Base-by-base conservation (phyloP, 2,329 filamentous ascomycete species). In the Arthrocladium fulminans region DNA sequence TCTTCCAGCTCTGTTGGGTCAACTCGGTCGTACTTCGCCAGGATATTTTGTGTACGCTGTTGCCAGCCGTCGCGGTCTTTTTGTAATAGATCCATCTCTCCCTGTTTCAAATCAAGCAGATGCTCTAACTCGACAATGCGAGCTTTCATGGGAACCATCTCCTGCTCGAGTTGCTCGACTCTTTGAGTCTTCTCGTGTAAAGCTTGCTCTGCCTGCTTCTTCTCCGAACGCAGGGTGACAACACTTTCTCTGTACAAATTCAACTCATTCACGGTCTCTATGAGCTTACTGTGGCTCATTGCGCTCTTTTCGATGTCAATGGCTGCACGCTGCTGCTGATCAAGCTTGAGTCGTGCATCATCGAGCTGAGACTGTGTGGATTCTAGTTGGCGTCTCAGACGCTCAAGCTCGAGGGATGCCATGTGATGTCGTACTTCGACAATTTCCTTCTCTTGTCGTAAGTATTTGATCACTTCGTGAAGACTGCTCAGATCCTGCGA, bases 241-340 rank as follows among this genome's bases (percentile, higher is more conserved):
- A 86, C 95, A 70, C 89, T 96, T 68, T 98, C 92, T 9, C 92
- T 85, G 73, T 94, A 94, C 13, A 96, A 74, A 60, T 98, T 98
- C 51, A 98, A 79, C 66, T 98, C 88, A 60, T 94, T 92, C 52
- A 98, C 78, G 55, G 94, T 96, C 56, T 94, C 83, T 80, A 95
- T 88, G 3, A 98, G 76, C 59, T 94, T 88, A 61, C 86, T 88
- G 62, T 96, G 88, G 43, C 82, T 87, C 61, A 86, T 76, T 10
- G 84, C 83, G 48, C 76, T 83, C 54, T 84, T 79, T 41, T 85
- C 79, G 50, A 75, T 82, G 55, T 94, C 86, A 1, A 82, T 77
- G 48, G 88, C 80, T 34, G 83, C 75, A 41, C 83, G 81, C 23
- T 88, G 85, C 64, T 97, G 89, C 63, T 96, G 86, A 50, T 94